Percentiles rank a stretch among this genome's conserved stretches.
Evolutionary conservation across 2,329 filamentous ascomycete species (phyloP).

Genomic region (Colletotrichum salicis): DNA sequence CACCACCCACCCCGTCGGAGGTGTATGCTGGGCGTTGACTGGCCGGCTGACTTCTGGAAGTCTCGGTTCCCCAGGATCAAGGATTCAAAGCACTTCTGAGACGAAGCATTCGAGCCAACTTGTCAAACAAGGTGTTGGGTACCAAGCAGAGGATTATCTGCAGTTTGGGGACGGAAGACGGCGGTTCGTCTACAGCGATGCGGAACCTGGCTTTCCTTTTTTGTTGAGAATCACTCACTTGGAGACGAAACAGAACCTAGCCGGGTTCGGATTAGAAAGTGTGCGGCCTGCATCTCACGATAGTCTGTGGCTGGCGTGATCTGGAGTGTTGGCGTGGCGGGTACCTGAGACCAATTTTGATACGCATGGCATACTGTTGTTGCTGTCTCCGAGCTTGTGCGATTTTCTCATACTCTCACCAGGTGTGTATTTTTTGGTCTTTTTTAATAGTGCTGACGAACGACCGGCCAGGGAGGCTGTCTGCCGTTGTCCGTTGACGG

Average conservation of each 20-base stretch:
- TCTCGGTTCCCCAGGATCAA: constrained; percentile 21
- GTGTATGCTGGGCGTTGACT: constrained; percentile 2
- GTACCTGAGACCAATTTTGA: constrained; percentile 32
- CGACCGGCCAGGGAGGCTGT: not conserved
- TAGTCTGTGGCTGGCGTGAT: constrained; percentile 27
- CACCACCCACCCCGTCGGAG: constrained; percentile 4
- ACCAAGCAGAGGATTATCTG: constrained; percentile 16
- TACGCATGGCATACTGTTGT: constrained; percentile 17
- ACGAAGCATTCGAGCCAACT: constrained; percentile 6
- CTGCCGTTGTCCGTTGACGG: not conserved
- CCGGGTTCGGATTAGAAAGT: constrained; percentile 21
- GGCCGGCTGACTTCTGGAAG: constrained; percentile 5
- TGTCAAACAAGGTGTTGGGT: constrained; percentile 7
- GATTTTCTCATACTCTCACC: not conserved
- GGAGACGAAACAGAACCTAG: constrained; percentile 30
- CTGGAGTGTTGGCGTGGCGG: constrained; percentile 19
- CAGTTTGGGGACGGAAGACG: not conserved
- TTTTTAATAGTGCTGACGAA: not conserved
- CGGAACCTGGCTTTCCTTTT: constrained; percentile 18
- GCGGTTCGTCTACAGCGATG: constrained; percentile 3
- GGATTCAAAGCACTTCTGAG: constrained; percentile 8
- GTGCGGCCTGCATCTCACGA: constrained; percentile 29
- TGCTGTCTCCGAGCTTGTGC: not conserved
- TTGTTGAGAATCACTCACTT: constrained; percentile 32
- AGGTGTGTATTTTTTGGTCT: not conserved